Base-by-base conservation (phyloP, 148 eudicot genomes). In the Camellia sinensis region DNA sequence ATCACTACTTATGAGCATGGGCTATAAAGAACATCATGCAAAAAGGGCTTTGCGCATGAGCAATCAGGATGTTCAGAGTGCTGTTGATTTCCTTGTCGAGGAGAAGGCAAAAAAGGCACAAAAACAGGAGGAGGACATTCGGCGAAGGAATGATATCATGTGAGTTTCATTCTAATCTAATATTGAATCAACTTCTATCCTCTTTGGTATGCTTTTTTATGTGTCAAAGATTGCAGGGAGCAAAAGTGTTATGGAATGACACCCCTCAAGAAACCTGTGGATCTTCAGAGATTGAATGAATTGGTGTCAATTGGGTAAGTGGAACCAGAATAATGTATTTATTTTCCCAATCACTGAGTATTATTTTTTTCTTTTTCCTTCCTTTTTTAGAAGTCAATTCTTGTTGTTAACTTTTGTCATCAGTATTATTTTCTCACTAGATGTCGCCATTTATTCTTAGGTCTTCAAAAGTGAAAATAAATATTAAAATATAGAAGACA, bases 31-130 rank as follows among this genome's bases (percentile, higher is more conserved):
- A 87, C 83, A 71, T 50, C 87, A 91, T 77, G 91, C 93, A 52
- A 95, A 86, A 76, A 89, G 94, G 73, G 97, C 99, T 71, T 82
- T 95, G 78, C 93, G 94, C 81, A 88, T 95, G 90, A 95, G 85
- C 87, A 88, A 86, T 70, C 96, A 92, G 80, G 89, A 90, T 81
- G 82, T 91, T 82, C 88, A 84, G 73, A 85, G 89, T 77, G 97
- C 99, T 59, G 83, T 95, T 62, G 91, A 86, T 74, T 93, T 95
- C 86, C 89, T 95, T 71, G 81, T 88, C 12, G 95, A 90, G 89
- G 97, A 92, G 85, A 91, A 78, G 82, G 91, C 81, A 74, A 87
- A 85, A 69, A 86, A 80, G 84, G 87, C 71, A 75, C 87, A 86
- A 76, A 89, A 91, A 81, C 79, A 78, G 40, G 89, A 81, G 61